Evolutionary conservation across 23 red algal species (phyloP), one percentile per base, ranked within the genome.

Genomic region (Cyanidium caldarium): DNA sequence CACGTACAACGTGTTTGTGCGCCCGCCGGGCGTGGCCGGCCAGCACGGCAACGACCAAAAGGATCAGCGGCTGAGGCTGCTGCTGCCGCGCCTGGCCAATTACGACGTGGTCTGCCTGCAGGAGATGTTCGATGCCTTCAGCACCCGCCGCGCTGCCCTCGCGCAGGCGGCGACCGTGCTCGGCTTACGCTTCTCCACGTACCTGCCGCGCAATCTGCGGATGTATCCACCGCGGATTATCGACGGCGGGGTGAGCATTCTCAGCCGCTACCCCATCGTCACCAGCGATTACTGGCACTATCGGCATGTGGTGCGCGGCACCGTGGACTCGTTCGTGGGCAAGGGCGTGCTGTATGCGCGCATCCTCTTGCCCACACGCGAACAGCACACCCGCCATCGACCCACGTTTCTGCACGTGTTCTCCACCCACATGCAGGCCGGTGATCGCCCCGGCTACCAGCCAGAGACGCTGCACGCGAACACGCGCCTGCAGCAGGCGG

Each of bases 281-380:
- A 38, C 46, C 66, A 58, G 75, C 23, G 77, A 77, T 40, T 82
- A 77, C 40, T 33, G 39, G 29, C 69, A 73, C 31, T 89, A 58
- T 40, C 57, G 65, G 34, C 28, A 66, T 16, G 44, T 80, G 21
- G 68, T 77, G 5, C 44, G 36, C 40, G 35, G 43, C 17, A 82
- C 86, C 2, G 80, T 89, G 29, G 86, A 89, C 43, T 51, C 45
- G 16, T 65, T 89, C 26, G 86, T 89, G n/a, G 86, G 71, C 14
- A 89, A 89, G 44, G 86, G 86, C 51, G 86, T 82, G 0, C 75
- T 89, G 7, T 89, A 89, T 70, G 86, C 86, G 19, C 56, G 72
- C 37, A 56, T 88, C 38, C 42, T 17, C 3, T 66, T 77, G 33
- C 68, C 75, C 3, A 23, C 70, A 19, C 28, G 35, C 38, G 40